Base-by-base conservation (phyloP, 192 early-diverging fungal species). In the Diversispora eburnea region DNA sequence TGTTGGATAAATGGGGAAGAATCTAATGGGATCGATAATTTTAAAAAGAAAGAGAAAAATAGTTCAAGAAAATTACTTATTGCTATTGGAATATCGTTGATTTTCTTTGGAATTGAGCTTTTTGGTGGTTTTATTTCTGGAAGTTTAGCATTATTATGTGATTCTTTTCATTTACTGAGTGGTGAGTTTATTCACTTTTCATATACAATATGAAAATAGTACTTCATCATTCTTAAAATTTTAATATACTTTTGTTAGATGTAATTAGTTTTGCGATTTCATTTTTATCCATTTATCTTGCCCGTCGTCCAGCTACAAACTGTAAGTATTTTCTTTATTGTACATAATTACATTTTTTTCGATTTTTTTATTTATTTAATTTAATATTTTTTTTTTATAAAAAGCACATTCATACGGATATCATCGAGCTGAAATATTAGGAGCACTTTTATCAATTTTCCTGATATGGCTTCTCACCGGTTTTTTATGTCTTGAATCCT, bases 351-450 rank as follows among this genome's bases (percentile, higher is more conserved):
- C 45, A 7, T 22, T 63, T 63, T 48, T 43, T 19, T 62, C 13
- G 51, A 42, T 51, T 70, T 17, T 57, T 66, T 52, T 59, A 41
- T 55, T 60, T 51, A n/a, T 61, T n/a, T 10, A 13, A 13, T 17
- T 54, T 1, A 17, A 4, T 54, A 13, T 10, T 10, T 54, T 3
- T 4, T 54, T 54, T 17, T 54, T 4, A 54, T 54, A 10, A 54
- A 54, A 54, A 54, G 39, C 73, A 59, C 86, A 88, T 76, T 87
- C 87, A 10, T 94, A 88, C 78, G 92, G 93, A 33, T 94, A 86
- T 59, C 82, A 92, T 67, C 86, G 93, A 19, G 87, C 90, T 17
- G 91, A 94, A 74, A 90, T 94, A 22, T 78, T 94, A 56, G 93
- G 90, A 45, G 93, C 92, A 10, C 79, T 93, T 12, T 61, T 83